These are phyloP conservation scores for Apostasia shenzhenica DNA, from an alignment of 106 monocot genomes.

Conservation along the genomic window DNA sequence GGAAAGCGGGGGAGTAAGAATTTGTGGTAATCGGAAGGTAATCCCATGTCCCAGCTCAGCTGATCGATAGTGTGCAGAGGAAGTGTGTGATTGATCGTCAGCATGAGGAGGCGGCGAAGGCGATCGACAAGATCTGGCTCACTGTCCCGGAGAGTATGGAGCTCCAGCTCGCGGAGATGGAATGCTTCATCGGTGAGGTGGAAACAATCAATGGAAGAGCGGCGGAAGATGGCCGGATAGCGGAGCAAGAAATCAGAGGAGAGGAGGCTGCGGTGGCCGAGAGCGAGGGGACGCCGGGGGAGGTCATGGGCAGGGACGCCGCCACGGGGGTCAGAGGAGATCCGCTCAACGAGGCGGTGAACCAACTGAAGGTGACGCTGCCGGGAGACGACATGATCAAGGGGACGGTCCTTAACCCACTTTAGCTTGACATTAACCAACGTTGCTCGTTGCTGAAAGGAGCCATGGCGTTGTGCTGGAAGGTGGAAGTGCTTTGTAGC, in stretches of 20 bases:
- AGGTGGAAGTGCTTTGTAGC: no score
- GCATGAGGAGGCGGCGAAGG: slow-evolving; percentile 63
- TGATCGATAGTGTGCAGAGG: slow-evolving; percentile 67
- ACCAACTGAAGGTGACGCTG: slow-evolving; percentile 55
- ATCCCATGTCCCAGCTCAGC: slow-evolving; percentile 73
- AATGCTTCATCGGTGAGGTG: slow-evolving; percentile 40
- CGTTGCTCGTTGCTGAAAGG: slow-evolving; percentile 26
- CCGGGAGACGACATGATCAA: slow-evolving; percentile 59
- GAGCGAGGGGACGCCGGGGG: slow-evolving; percentile 3
- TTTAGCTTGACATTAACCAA: slow-evolving; percentile 68
- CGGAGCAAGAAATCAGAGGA: slow-evolving; percentile 35
- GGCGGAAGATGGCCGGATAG: slow-evolving; percentile 52
- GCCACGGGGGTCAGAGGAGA: slow-evolving; percentile 19
- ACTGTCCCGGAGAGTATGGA: slow-evolving; percentile 6
- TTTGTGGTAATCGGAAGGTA: slow-evolving; percentile 32
- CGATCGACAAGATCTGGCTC: slow-evolving; percentile 55
- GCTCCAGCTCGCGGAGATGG: slow-evolving; percentile 30
- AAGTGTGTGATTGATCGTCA: slow-evolving; percentile 30
- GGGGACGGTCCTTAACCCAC: slow-evolving; percentile 53
- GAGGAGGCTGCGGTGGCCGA: slow-evolving; percentile 4
- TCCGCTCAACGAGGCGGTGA: slow-evolving; percentile 42
- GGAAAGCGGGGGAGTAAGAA: slow-evolving; percentile 40
- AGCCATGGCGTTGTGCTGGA: no score
- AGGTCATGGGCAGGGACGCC: slow-evolving; percentile 8
- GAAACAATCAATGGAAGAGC: slow-evolving; percentile 17